phyloP scores from a whole-genome alignment of 2,329 filamentous ascomycete genomes.

The Colletotrichum sp. region DNA sequence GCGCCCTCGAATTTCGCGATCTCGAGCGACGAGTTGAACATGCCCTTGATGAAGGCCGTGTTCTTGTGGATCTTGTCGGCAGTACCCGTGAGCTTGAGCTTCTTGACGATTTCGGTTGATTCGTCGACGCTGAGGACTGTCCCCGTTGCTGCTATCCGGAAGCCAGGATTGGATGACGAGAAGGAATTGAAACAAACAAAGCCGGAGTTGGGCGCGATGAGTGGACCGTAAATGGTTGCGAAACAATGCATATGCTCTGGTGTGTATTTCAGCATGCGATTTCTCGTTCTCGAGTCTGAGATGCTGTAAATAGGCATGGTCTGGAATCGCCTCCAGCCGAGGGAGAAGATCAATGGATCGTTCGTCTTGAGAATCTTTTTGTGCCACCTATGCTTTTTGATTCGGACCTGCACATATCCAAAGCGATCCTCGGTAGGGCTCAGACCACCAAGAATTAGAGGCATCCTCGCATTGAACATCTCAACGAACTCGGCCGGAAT shows the following conservation, averaged over 20 bases:
- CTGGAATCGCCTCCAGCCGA: conserved; percentile 97
- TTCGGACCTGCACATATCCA: conserved; percentile 92
- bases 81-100: conserved; percentile 92
- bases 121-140: conserved; percentile 95
- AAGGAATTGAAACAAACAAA: conserved; percentile 95
- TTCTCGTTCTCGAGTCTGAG: conserved; percentile 89
- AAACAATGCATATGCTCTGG: conserved; percentile 99
- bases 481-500: conserved; percentile 90
- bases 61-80: conserved; percentile 99
- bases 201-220: conserved; percentile 94
- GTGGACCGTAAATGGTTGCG: conserved; percentile 91
- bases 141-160: conserved; percentile 92
- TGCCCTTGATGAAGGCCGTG: conserved; percentile 97
- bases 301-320: conserved; percentile 92
- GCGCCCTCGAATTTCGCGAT: conserved; percentile 99
- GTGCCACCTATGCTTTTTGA: conserved; percentile 98
- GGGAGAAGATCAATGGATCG: conserved; percentile 94
- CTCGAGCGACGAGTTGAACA: conserved; percentile 93
- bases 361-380: conserved; percentile 99
- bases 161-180: conserved; percentile 82
- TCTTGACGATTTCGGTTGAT: conserved; percentile 97
- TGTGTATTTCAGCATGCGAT: conserved; percentile 98
- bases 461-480: conserved; percentile 81
- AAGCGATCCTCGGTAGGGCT: conserved; percentile 94
- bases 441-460: conserved; percentile 89